These are phyloP conservation scores for Scedosporium aurantiacum DNA, from an alignment of 2,329 filamentous ascomycete species.

Conservation along the genomic window DNA sequence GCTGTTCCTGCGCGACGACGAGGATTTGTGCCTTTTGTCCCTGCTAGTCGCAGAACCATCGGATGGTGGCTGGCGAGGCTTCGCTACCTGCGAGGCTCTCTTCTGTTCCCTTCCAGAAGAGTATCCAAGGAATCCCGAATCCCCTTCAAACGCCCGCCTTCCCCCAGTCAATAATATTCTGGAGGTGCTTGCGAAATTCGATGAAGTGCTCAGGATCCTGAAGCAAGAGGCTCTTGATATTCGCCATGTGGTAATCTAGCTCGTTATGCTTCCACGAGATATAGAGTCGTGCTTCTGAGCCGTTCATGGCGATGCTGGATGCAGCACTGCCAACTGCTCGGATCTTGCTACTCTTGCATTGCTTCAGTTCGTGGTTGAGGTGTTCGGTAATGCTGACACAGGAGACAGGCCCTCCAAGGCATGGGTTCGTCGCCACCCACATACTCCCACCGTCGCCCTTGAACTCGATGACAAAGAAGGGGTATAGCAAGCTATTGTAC, in stretches of 20 bases:
- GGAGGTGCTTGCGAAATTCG: slow-evolving; percentile 20
- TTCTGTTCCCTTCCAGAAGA: slow-evolving; percentile 9
- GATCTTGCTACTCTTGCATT: slow-evolving; percentile 12
- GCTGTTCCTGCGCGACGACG: background rate
- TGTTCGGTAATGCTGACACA: slow-evolving; percentile 20
- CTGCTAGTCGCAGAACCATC: background rate
- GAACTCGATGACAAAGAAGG: background rate
- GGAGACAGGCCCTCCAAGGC: slow-evolving; percentile 18
- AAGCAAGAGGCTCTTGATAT: slow-evolving; percentile 19
- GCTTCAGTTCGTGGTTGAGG: slow-evolving; percentile 12
- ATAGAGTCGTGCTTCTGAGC: slow-evolving; percentile 20
- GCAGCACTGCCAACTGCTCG: slow-evolving; percentile 15
- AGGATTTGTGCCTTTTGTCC: background rate
- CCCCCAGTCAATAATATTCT: slow-evolving; percentile 26
- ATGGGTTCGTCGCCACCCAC: slow-evolving; percentile 25
- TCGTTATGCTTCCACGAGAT: slow-evolving; percentile 23
- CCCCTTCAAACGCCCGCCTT: slow-evolving; percentile 15
- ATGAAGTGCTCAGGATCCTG: slow-evolving; percentile 17
- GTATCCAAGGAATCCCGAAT: slow-evolving; percentile 14
- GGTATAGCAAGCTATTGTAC: background rate
- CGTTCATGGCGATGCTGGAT: slow-evolving; percentile 23
- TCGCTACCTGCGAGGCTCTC: slow-evolving; percentile 10
- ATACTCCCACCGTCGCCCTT: slow-evolving; percentile 18
- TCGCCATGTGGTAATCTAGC: slow-evolving; percentile 18
- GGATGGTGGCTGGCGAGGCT: background rate